A percentile compares a stretch with the other conserved stretches of the same genome.
phyloP scores from a whole-genome alignment of 192 early-diverging fungal genomes.

The Coemansia sp. region DNA sequence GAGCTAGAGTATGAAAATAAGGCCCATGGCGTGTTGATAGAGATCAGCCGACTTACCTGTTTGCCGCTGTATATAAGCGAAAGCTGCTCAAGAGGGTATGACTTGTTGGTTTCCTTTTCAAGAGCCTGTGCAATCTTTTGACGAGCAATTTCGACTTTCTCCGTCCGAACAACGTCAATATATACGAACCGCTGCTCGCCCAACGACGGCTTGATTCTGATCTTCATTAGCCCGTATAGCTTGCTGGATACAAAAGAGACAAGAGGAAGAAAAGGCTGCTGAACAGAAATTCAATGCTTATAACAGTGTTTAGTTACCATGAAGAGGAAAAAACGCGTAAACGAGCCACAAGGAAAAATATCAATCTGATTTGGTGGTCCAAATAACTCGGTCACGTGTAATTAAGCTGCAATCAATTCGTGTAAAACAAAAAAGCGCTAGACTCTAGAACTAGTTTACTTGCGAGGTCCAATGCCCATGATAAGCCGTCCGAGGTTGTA shows the following conservation, averaged over 20 bases:
- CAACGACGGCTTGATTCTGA: background rate
- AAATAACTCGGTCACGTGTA: no score
- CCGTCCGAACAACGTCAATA: background rate
- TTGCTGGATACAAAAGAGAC: no score
- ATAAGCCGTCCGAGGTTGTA: slow-evolving; percentile 38
- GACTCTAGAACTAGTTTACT: slow-evolving; percentile 3
- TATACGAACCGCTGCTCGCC: background rate
- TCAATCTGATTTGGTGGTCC: no score
- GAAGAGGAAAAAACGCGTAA: no score
- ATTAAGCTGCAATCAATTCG: no score
- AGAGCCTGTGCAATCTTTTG: background rate
- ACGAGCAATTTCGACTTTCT: background rate
- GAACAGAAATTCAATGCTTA: no score
- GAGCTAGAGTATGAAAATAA: background rate
- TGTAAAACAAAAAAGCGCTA: background rate
- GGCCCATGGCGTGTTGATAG: background rate
- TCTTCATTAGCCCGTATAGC: background rate
- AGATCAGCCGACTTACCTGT: background rate
- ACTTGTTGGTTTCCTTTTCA: background rate
- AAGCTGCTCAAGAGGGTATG: background rate
- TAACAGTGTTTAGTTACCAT: no score
- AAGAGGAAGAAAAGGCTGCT: no score
- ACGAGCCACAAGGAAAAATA: no score
- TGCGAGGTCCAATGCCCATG: slow-evolving; percentile 27
- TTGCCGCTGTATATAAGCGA: slow-evolving; percentile 4